Evolutionary conservation across 257 asterid genomes (phyloP), one percentile per base, ranked within the genome.

Genomic region (Solanum rostratum): DNA sequence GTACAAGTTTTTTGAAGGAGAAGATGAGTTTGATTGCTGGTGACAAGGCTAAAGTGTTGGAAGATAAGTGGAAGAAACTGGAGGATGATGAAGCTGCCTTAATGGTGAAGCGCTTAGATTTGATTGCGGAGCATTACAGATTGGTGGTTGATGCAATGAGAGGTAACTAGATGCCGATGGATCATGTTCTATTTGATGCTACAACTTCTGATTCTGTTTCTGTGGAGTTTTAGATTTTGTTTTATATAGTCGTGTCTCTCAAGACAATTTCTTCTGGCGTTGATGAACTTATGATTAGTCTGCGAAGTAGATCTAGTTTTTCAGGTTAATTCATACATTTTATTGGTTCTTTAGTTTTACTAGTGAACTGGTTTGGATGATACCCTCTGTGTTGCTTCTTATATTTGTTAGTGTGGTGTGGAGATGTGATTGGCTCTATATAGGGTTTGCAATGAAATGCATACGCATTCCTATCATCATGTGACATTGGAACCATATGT

Each of bases 51-150:
- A 86, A 85, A 88, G 92, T 90, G 29, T 85, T 90, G 84, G 92
- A 95, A 24, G 90, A 90, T 10, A 88, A 90, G 86, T 95, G 98
- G 97, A 93, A 87, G 88, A 79, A 88, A 27, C 79, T 95, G 87
- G 7, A 65, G 18, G 16, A 53, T 81, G 89, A 88, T 83, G 92
- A 93, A 83, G 12, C 55, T 57, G 92, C 89, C 84, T 29, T 93
- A 7, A 65, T 69, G 14, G 14, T 57, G 69, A 88, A 90, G 92
- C 90, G 79, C 81, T 7, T 90, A 62, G 20, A 16, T 19, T 76
- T 93, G 91, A 76, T 91, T 84, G 20, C 24, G 20, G 91, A 90
- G 73, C 96, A 90, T 59, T 27, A 83, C 50, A 60, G 60, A 24
- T 60, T 86, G 87, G 92, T 88, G 71, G 57, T 88, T 33, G 86